These are phyloP conservation scores for Cornus florida DNA, from an alignment of 148 eudicot genomes.

Conservation along the genomic window DNA sequence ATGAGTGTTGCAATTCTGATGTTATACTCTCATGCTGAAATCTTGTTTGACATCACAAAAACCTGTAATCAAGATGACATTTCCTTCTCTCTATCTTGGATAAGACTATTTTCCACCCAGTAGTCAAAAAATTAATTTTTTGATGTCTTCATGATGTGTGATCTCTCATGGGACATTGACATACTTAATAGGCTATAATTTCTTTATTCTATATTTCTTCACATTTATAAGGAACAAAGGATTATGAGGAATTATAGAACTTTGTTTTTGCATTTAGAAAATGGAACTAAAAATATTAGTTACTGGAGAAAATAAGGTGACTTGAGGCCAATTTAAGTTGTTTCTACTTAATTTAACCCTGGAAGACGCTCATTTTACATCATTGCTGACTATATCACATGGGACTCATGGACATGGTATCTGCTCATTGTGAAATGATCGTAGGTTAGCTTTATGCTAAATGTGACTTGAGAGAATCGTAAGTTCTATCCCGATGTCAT, in stretches of 20 bases:
- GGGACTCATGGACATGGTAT: neutral
- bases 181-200: neutral
- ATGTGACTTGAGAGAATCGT: neutral
- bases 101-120: constrained; percentile 83
- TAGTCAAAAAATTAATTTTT: constrained; percentile 18
- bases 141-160: neutral
- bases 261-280: neutral
- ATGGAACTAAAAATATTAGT: neutral
- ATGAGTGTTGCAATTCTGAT: too few relatives aligned
- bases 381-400: neutral
- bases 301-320: too few relatives aligned
- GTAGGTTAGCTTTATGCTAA: neutral
- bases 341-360: too few relatives aligned
- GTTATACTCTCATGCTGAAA: neutral
- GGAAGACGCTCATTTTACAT: neutral
- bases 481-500: neutral
- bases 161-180: neutral
- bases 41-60: constrained; percentile 63
- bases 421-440: neutral
- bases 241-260: neutral
- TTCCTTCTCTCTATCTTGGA: constrained; percentile 73
- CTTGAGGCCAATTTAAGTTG: too few relatives aligned
- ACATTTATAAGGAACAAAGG: neutral
- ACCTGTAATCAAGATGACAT: constrained; percentile 94
- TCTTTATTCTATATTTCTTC: neutral